Evolutionary conservation across 345 rosid genomes (phyloP), one percentile per base, ranked within the genome.

Genomic region (Murraya paniculata): DNA sequence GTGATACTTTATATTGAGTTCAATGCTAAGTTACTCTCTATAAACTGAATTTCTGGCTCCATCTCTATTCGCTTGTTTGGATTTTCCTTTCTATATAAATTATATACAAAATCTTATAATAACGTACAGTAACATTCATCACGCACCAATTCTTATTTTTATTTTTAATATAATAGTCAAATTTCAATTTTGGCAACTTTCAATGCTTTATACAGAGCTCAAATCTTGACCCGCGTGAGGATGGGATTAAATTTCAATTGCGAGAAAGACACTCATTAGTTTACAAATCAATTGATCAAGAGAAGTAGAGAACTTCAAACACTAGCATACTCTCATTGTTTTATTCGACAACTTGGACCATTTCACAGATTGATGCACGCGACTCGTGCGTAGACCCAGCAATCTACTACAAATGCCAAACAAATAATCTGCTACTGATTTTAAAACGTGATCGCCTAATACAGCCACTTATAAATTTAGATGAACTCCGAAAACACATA

Each of bases 131-230:
- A 58, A 24, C 27, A n/a, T n/a, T 4, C 24, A 58, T 58, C 5
- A 8, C 61, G 2, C 61, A 2, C 61, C 27, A 56, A 56, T 22
- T 7, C 1, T 56, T 56, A 6, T 55, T 22, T 56, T 56, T 5
- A n/a, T 57, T 57, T 57, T 6, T 7, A 33, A 35, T 33, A 31
- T 0, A 19, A 13, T 9, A 28, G 27, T 4, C 24, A 24, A 24
- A 22, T 38, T 68, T 68, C 71, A 68, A 39, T 10, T 68, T 68
- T n/a, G 71, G 71, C 71, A 39, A 68, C 71, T 66, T 8, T 2
- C 10, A 18, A 27, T 62, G 67, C 33, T 28, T 28, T 30, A 30
- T 59, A 25, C 64, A 9, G 4, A 1, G 31, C 64, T 59, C 30
- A 59, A 25, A 24, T 28, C 25, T n/a, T 4, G 27, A 59, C 5